Conservation (phyloP, 164 flowering plant genomes). For the Litsea cubeba region DNA sequence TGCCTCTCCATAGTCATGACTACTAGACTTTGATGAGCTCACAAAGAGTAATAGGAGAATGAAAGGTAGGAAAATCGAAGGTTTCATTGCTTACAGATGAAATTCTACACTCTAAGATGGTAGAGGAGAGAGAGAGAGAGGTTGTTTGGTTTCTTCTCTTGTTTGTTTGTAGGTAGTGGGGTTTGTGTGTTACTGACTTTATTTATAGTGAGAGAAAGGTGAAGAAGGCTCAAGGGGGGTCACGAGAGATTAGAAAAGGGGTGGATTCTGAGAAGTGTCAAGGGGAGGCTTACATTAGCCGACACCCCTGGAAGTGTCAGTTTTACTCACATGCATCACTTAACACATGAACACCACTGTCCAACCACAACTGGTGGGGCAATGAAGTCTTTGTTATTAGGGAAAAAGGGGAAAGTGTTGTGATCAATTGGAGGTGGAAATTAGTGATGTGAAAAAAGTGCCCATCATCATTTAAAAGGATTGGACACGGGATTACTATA, state of each 20-base stretch:
- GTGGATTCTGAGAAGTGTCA: neutral
- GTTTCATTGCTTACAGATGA: neutral
- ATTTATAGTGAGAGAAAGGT: neutral
- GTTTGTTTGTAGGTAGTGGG: neutral
- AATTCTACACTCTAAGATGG: neutral
- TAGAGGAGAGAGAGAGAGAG: neutral
- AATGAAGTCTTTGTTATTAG: neutral
- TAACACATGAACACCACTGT: neutral
- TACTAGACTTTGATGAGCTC: conserved; percentile 1
- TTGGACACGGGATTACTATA: too few species aligned
- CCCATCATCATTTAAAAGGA: too few species aligned
- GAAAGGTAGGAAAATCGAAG: conserved; percentile 4
- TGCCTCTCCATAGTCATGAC: conserved; percentile 67
- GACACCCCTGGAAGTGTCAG: conserved; percentile 9
- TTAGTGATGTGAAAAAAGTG: neutral
- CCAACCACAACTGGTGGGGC: neutral
- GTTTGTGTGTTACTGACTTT: neutral
- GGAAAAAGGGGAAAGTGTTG: neutral
- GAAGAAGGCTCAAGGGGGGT: neutral
- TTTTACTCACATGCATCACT: conserved; percentile 9
- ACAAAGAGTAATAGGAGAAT: conserved; percentile 9
- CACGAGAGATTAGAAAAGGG: conserved; percentile 4
- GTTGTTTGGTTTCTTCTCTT: neutral
- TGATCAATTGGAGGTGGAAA: neutral
- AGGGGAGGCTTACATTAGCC: conserved; percentile 3